A percentile compares a stretch with the other conserved stretches of the same genome.
These are phyloP conservation scores for Prunus fruticosa DNA, from an alignment of 306 rosid genomes.

Conservation along the genomic window DNA sequence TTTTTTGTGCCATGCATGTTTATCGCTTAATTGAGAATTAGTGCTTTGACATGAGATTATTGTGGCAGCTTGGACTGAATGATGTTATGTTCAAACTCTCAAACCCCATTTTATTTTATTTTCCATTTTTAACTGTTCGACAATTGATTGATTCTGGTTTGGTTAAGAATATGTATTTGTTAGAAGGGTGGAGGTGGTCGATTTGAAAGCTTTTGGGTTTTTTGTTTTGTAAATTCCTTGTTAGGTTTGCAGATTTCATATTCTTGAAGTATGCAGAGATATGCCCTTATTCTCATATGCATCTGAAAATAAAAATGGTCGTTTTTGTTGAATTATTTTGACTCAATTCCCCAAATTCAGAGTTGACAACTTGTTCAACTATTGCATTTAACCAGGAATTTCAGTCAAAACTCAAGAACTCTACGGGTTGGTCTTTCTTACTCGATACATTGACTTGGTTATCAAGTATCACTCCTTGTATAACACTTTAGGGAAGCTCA, in stretches of 20 bases:
- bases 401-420: constrained; percentile 47
- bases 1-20: background rate
- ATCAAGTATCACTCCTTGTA: constrained; percentile 24
- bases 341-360: too few species aligned
- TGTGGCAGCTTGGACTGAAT: background rate
- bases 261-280: background rate
- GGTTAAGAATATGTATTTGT: background rate
- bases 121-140: too few species aligned
- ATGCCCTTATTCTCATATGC: background rate
- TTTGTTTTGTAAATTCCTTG: background rate
- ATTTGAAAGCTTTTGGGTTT: background rate
- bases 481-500: constrained; percentile 22
- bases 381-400: constrained; percentile 20
- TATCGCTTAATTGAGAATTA: too few species aligned
- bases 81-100: background rate
- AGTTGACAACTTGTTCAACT: too few species aligned
- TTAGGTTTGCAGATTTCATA: background rate
- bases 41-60: background rate
- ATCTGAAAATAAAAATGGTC: too few species aligned
- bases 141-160: background rate
- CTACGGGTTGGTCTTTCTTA: constrained; percentile 30
- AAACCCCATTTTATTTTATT: background rate
- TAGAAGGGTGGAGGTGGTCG: background rate
- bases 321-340: too few species aligned
- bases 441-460: constrained; percentile 39